These are phyloP conservation scores for Trametes cubensis DNA, from an alignment of 768 basidiomycete genomes.

Conservation along the genomic window DNA sequence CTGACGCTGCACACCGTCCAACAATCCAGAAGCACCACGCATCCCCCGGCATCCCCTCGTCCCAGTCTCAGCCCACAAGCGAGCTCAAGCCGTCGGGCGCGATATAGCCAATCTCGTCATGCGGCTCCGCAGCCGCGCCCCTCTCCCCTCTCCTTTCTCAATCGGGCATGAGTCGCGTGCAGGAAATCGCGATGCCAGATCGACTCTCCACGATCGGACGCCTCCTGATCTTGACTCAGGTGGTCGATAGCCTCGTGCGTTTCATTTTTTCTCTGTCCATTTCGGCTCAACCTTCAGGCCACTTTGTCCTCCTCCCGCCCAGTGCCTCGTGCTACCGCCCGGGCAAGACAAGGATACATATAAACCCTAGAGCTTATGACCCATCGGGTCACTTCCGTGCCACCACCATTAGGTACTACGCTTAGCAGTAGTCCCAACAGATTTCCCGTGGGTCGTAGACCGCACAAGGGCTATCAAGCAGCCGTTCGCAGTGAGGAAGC, in stretches of 20 bases:
- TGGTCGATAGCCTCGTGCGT: constrained; percentile 23
- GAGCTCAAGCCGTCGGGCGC: not conserved
- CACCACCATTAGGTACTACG: no score
- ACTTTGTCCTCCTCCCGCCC: constrained; percentile 8
- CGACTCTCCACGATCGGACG: constrained; percentile 11
- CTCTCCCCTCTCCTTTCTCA: not conserved
- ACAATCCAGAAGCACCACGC: not conserved
- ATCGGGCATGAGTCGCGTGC: not conserved
- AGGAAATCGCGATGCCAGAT: constrained; percentile 1
- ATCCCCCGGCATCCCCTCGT: not conserved
- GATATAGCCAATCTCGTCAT: not conserved
- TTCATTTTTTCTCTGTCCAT: constrained; percentile 16
- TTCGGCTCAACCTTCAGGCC: constrained; percentile 11
- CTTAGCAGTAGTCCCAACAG: no score
- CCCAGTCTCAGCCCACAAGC: not conserved
- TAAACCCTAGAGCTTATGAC: not conserved
- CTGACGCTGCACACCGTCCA: not conserved
- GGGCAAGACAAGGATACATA: not conserved
- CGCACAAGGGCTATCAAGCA: not conserved
- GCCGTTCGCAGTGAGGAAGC: not conserved
- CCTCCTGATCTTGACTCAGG: constrained; percentile 14
- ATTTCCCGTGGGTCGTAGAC: not conserved
- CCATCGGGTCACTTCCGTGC: not conserved
- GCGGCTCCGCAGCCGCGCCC: constrained; percentile 4
- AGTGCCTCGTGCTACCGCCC: not conserved